phyloP scores from a whole-genome alignment of 2,329 filamentous ascomycete species.

The Fusarium cicatricum region DNA sequence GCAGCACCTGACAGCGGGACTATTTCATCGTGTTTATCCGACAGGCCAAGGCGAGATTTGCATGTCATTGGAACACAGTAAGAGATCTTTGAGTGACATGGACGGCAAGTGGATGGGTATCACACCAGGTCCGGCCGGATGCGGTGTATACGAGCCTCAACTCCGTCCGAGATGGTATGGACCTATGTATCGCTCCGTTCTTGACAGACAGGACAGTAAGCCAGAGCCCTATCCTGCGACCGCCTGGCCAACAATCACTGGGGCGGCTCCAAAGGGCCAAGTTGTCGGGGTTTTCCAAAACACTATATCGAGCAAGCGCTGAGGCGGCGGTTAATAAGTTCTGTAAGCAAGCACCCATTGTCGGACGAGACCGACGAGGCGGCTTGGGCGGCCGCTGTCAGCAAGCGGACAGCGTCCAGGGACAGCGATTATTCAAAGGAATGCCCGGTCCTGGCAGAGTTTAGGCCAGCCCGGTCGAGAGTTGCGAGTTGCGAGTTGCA shows the following conservation, averaged over 20 bases:
- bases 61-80: constrained; percentile 18
- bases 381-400: neutral
- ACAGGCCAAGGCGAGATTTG: constrained; percentile 18
- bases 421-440: constrained; percentile 6
- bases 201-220: constrained; percentile 6
- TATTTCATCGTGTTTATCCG: constrained; percentile 20
- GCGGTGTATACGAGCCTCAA: constrained; percentile 24
- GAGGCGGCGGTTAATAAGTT: neutral
- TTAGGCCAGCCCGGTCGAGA: constrained; percentile 7
- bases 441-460: constrained; percentile 11
- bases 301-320: constrained; percentile 1
- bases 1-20: constrained; percentile 24
- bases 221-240: neutral
- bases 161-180: constrained; percentile 33
- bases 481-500: no score
- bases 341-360: constrained; percentile 13
- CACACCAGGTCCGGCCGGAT: constrained; percentile 26
- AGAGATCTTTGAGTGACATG: constrained; percentile 19
- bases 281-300: neutral
- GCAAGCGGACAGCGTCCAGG: neutral
- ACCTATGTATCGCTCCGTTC: constrained; percentile 20
- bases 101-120: constrained; percentile 17
- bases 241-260: neutral
- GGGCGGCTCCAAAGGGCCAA: constrained; percentile 17
- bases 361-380: constrained; percentile 6